Conservation (phyloP, 768 basidiomycete genomes). For the Mycena haematopus region DNA sequence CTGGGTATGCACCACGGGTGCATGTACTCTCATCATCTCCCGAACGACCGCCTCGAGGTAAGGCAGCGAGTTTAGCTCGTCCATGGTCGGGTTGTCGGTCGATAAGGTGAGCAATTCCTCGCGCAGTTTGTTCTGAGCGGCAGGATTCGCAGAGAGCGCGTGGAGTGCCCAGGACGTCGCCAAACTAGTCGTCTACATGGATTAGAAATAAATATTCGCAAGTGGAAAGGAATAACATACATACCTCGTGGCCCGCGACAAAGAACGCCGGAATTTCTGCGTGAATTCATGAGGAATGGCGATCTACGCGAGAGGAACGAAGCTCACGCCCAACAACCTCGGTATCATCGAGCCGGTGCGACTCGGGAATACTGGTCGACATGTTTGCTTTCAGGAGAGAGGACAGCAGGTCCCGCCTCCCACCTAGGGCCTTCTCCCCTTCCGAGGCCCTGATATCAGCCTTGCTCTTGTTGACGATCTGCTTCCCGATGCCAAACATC, state of each 20-base stretch:
- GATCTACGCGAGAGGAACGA: constrained; percentile 22
- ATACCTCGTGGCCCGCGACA: constrained; percentile 42
- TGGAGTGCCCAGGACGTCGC: constrained; percentile 49
- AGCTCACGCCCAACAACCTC: constrained; percentile 45
- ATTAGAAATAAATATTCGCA: background rate
- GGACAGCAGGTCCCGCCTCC: constrained; percentile 53
- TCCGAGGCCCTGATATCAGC: constrained; percentile 30
- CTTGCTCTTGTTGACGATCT: constrained; percentile 49
- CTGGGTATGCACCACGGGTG: constrained; percentile 53
- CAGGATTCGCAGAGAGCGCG: constrained; percentile 43
- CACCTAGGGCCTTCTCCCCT: constrained; percentile 31
- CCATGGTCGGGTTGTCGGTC: constrained; percentile 48
- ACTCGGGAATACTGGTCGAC: constrained; percentile 50
- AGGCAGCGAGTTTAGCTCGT: constrained; percentile 43
- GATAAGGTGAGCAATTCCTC: constrained; percentile 46
- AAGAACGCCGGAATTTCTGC: constrained; percentile 50
- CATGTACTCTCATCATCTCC: constrained; percentile 62
- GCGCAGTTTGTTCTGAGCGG: constrained; percentile 49
- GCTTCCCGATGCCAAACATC: constrained; percentile 46
- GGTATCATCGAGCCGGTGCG: constrained; percentile 50
- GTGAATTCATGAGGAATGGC: background rate
- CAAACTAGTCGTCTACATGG: background rate
- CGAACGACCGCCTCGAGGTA: constrained; percentile 59
- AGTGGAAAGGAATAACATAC: background rate
- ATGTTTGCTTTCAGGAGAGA: constrained; percentile 59